Evolutionary conservation across 768 basidiomycete species (phyloP).

Genomic region (Hydnum rufescens): DNA sequence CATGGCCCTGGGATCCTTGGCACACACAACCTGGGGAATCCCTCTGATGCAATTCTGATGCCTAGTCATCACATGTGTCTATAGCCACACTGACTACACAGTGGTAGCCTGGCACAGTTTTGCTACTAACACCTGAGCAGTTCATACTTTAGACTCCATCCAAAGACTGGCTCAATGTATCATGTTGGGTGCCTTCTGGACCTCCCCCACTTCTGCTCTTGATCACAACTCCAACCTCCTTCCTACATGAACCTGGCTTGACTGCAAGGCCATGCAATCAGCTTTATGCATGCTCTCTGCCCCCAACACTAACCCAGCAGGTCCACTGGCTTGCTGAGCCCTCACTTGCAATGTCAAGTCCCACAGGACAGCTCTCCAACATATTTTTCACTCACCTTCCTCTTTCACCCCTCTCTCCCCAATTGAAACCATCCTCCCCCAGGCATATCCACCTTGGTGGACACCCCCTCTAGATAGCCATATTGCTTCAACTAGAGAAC

Average conservation of each 20-base stretch:
- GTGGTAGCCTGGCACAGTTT: conserved; percentile 4
- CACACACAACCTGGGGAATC: conserved; percentile 6
- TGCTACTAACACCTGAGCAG: neutral
- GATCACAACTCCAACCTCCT: neutral
- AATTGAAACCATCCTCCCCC: conserved; percentile 2
- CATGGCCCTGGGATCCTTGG: conserved; percentile 3
- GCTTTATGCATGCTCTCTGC: neutral
- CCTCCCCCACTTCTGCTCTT: conserved; percentile 3
- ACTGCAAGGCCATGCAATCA: neutral
- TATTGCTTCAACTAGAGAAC: neutral
- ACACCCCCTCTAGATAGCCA: neutral
- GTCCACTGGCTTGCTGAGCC: neutral
- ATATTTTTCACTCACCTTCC: neutral
- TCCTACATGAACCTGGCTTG: neutral
- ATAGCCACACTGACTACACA: neutral
- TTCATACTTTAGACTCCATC: neutral
- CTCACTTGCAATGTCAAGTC: neutral
- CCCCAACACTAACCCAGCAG: conserved; percentile 2
- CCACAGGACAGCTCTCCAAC: neutral
- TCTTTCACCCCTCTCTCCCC: neutral
- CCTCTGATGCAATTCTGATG: neutral
- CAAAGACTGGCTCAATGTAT: conserved; percentile 1
- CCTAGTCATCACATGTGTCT: neutral
- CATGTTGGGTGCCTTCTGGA: conserved; percentile 4
- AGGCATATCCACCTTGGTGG: neutral